Evolutionary conservation across 2,329 filamentous ascomycete species (phyloP).

Genomic region (Sphaceloma murrayae): DNA sequence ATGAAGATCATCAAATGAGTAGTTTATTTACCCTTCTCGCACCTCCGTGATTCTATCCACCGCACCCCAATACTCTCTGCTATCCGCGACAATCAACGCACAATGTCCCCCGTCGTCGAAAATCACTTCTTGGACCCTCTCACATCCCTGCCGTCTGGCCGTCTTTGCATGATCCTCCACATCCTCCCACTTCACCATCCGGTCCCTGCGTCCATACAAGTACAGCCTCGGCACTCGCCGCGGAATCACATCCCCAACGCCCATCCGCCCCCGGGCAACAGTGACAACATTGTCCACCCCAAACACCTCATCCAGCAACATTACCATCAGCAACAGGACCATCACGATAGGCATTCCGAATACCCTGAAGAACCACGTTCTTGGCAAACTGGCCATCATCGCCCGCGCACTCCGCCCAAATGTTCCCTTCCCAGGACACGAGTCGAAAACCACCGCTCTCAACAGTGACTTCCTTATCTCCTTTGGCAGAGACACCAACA

Average conservation of each 20-base stretch:
- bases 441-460: constrained; percentile 24
- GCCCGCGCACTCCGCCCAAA: constrained; percentile 16
- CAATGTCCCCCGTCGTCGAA: constrained; percentile 54
- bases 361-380: constrained; percentile 17
- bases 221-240: constrained; percentile 40
- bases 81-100: constrained; percentile 50
- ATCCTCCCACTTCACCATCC: constrained; percentile 47
- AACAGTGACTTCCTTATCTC: constrained; percentile 15
- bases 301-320: constrained; percentile 15
- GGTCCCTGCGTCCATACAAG: constrained; percentile 50
- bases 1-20: background rate
- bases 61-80: constrained; percentile 48
- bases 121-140: constrained; percentile 37
- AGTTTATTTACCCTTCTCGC: background rate
- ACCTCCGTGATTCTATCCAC: constrained; percentile 19
- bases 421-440: constrained; percentile 23
- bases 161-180: constrained; percentile 46
- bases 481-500: constrained; percentile 20
- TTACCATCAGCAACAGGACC: constrained; percentile 3
- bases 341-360: constrained; percentile 14
- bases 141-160: constrained; percentile 42
- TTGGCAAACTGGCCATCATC: constrained; percentile 20
- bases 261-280: constrained; percentile 15
- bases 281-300: constrained; percentile 8
- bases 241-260: constrained; percentile 18